Percentiles rank a stretch among this genome's conserved stretches.
Evolutionary conservation across 371 early-diverging fungal species (phyloP).

Genomic region (Mucor piriformis): DNA sequence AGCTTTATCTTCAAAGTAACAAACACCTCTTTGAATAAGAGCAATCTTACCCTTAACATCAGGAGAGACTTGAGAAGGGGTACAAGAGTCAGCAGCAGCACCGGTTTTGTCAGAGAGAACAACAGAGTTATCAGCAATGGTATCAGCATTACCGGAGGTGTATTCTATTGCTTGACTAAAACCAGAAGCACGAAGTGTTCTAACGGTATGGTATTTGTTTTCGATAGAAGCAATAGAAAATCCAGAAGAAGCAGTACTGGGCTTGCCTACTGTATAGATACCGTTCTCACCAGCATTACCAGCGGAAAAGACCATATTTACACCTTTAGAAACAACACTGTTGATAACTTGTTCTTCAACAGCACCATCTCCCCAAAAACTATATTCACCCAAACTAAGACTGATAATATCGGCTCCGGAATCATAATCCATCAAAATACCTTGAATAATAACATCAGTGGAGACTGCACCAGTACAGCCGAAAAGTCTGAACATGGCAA

Average conservation of each 20-base stretch:
- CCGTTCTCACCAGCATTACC: conserved; percentile 45
- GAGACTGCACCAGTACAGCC: conserved; percentile 60
- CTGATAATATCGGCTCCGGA: conserved; percentile 61
- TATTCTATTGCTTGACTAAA: conserved; percentile 10
- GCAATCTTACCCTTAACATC: conserved; percentile 47
- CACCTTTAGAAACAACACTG: conserved; percentile 23
- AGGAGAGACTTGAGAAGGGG: conserved; percentile 14
- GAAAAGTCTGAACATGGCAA: conserved; percentile 63
- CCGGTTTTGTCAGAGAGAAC: conserved; percentile 16
- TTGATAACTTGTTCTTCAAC: conserved; percentile 26
- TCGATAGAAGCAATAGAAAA: conserved; percentile 67
- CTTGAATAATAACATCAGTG: conserved; percentile 63
- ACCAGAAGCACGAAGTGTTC: conserved; percentile 23
- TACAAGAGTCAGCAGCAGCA: conserved; percentile 31
- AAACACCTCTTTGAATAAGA: conserved; percentile 56
- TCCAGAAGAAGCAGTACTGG: conserved; percentile 51
- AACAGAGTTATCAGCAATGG: conserved; percentile 7
- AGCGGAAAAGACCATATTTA: conserved; percentile 33
- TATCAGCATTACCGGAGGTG: background rate
- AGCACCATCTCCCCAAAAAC: conserved; percentile 44
- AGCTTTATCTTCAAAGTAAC: conserved; percentile 57
- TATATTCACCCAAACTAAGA: conserved; percentile 67
- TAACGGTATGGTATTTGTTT: conserved; percentile 23
- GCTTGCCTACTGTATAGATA: conserved; percentile 46
- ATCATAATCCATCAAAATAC: conserved; percentile 63